Percentiles rank a stretch among this genome's conserved stretches.
Evolutionary conservation across 1,284 basidiomycete species (phyloP).

Genomic region (Coriolopsis trogii): DNA sequence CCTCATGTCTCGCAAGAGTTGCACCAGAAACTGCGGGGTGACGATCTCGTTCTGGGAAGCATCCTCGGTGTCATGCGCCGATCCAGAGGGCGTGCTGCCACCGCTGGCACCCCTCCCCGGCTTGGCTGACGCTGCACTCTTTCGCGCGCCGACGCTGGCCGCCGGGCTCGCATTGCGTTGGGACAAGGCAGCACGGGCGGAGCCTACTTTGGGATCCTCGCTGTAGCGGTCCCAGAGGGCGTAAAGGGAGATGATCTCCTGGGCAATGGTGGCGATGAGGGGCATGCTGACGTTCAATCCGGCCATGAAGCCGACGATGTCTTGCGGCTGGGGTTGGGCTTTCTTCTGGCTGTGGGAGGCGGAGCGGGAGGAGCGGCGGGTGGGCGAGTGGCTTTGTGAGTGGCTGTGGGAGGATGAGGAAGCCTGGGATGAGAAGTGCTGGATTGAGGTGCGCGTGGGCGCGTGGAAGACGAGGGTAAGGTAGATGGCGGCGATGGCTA

Average conservation of each 20-base stretch:
- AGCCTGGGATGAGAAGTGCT: too few species aligned
- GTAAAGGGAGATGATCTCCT: slow-evolving; percentile 91
- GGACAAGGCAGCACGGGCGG: slow-evolving; percentile 25
- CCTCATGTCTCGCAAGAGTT: slow-evolving; percentile 67
- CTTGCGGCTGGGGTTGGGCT: slow-evolving; percentile 51
- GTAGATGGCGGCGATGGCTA: slow-evolving; percentile 91
- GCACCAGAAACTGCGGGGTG: slow-evolving; percentile 56
- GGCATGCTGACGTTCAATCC: slow-evolving; percentile 85
- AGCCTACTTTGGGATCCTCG: slow-evolving; percentile 47
- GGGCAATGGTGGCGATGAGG: slow-evolving; percentile 83
- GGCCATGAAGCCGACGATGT: slow-evolving; percentile 83
- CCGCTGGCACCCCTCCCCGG: slow-evolving; percentile 29
- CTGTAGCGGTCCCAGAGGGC: slow-evolving; percentile 84
- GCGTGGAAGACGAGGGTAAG: slow-evolving; percentile 76
- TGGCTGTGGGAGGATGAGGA: slow-evolving; percentile 39
- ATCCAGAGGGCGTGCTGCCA: slow-evolving; percentile 31
- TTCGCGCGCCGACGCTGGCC: slow-evolving; percentile 4
- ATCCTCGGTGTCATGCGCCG: slow-evolving; percentile 31
- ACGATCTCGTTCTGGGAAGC: slow-evolving; percentile 41
- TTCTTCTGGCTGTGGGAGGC: slow-evolving; percentile 40
- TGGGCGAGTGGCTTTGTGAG: slow-evolving; percentile 14
- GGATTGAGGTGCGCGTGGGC: slow-evolving; percentile 52
- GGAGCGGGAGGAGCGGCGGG: slow-evolving; percentile 58
- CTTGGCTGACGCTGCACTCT: slow-evolving; percentile 26
- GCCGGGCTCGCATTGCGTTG: background rate